phyloP scores from a whole-genome alignment of 495 filamentous ascomycete genomes.

The Astrocystis sublimbata region DNA sequence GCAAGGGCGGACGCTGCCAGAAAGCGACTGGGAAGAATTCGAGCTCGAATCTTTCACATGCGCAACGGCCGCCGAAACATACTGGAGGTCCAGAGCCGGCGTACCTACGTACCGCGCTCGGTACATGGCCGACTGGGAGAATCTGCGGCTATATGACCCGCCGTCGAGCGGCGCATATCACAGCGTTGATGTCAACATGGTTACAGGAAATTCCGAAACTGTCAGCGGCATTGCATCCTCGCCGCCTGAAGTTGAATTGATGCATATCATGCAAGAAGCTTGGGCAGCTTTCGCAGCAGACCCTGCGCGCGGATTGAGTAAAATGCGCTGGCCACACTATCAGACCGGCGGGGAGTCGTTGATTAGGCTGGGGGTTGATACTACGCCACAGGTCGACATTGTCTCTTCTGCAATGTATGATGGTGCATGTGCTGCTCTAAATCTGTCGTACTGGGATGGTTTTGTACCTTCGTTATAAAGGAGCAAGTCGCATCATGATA shows the following conservation, averaged over 20 bases:
- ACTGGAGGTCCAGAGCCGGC: slow-evolving; percentile 26
- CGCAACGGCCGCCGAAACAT: slow-evolving; percentile 32
- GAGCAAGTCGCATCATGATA: neutral
- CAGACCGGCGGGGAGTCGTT: neutral
- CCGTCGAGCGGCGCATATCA: slow-evolving; percentile 51
- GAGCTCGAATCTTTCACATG: slow-evolving; percentile 48
- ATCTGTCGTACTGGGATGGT: slow-evolving; percentile 4
- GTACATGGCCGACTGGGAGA: slow-evolving; percentile 49
- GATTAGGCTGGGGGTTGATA: neutral
- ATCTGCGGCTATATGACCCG: slow-evolving; percentile 41
- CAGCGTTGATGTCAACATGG: slow-evolving; percentile 48
- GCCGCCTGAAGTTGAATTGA: neutral
- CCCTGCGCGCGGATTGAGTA: slow-evolving; percentile 35
- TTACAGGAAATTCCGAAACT: slow-evolving; percentile 47
- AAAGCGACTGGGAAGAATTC: slow-evolving; percentile 24
- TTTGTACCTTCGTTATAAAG: neutral
- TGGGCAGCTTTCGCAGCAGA: slow-evolving; percentile 49
- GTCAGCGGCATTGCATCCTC: slow-evolving; percentile 39
- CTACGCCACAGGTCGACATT: neutral
- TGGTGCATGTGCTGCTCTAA: neutral
- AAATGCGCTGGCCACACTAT: neutral
- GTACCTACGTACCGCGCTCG: slow-evolving; percentile 46
- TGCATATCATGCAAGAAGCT: slow-evolving; percentile 38
- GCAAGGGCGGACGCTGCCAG: slow-evolving; percentile 29
- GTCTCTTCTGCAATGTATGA: slow-evolving; percentile 3